phyloP scores from a whole-genome alignment of 129 eudicot genomes.

The Scalesia atractyloides region DNA sequence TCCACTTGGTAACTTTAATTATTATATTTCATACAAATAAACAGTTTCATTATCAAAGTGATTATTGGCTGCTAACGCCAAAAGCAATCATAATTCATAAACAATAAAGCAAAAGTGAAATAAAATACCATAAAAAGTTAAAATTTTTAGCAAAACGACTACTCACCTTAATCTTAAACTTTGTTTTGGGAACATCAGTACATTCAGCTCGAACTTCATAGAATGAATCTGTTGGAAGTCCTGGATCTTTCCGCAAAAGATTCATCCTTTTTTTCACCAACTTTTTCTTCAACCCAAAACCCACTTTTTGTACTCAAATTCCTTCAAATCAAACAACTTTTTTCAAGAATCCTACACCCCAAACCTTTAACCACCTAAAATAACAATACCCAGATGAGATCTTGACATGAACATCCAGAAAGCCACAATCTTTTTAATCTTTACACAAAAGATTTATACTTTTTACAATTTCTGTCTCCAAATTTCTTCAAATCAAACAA shows the following conservation, averaged over 20 bases:
- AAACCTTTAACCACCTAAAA: conserved; percentile 14
- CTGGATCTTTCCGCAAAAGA: conserved; percentile 71
- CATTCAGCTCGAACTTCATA: conserved; percentile 79
- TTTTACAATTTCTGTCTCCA: no score
- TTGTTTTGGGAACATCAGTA: conserved; percentile 84
- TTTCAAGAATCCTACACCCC: no score
- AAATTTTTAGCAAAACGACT: neutral
- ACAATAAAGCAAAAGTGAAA: neutral
- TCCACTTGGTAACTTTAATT: conserved; percentile 15
- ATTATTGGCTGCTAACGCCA: neutral
- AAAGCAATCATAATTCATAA: neutral
- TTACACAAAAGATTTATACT: conserved; percentile 28
- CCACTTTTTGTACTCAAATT: neutral
- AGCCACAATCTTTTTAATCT: conserved; percentile 9
- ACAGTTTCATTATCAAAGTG: no score
- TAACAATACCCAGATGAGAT: conserved; percentile 40
- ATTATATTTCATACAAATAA: neutral
- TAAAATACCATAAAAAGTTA: neutral
- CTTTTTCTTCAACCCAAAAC: neutral
- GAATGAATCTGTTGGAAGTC: conserved; percentile 72
- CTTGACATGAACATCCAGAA: conserved; percentile 19
- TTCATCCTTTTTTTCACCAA: conserved; percentile 29
- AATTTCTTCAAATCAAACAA: conserved; percentile 1
- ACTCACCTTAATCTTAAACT: conserved; percentile 78
- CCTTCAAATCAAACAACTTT: neutral